Evolutionary conservation across 306 rosid genomes (phyloP).

Genomic region (Chamaecrista fasciculata): DNA sequence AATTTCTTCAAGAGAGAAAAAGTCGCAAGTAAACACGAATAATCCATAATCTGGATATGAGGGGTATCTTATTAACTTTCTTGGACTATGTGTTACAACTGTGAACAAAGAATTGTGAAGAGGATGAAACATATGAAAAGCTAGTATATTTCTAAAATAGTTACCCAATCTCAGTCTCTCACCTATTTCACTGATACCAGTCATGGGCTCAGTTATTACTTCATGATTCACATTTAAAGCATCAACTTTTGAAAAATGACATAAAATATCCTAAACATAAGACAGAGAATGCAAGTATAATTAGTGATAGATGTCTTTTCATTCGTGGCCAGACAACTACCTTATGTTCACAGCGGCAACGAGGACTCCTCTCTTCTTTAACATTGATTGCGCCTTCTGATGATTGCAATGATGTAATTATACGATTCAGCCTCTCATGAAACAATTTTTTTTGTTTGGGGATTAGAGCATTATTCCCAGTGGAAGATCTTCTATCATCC

Average conservation of each 20-base stretch:
- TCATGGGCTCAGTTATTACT: constrained; percentile 27
- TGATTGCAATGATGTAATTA: constrained; percentile 51
- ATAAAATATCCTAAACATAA: constrained; percentile 41
- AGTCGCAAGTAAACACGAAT: not conserved
- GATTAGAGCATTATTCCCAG: constrained; percentile 36
- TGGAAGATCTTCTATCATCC: constrained; percentile 36
- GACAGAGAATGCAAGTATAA: constrained; percentile 46
- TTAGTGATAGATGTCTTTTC: constrained; percentile 51
- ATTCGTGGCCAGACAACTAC: constrained; percentile 67
- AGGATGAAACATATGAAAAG: constrained; percentile 3
- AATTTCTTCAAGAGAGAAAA: constrained; percentile 18
- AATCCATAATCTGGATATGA: constrained; percentile 1
- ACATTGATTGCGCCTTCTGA: constrained; percentile 43
- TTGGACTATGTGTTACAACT: constrained; percentile 19
- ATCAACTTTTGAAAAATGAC: constrained; percentile 30
- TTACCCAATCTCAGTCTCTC: constrained; percentile 33
- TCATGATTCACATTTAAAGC: constrained; percentile 21
- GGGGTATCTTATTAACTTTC: not conserved
- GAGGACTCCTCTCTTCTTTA: constrained; percentile 31
- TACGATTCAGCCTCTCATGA: constrained; percentile 50
- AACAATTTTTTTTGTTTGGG: constrained; percentile 51
- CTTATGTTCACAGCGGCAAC: constrained; percentile 56
- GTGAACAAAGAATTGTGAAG: not conserved
- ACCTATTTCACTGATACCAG: constrained; percentile 29
- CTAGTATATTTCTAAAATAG: constrained; percentile 13